Base-by-base conservation (phyloP, 2,329 filamentous ascomycete genomes). In the Helotiales sp. region DNA sequence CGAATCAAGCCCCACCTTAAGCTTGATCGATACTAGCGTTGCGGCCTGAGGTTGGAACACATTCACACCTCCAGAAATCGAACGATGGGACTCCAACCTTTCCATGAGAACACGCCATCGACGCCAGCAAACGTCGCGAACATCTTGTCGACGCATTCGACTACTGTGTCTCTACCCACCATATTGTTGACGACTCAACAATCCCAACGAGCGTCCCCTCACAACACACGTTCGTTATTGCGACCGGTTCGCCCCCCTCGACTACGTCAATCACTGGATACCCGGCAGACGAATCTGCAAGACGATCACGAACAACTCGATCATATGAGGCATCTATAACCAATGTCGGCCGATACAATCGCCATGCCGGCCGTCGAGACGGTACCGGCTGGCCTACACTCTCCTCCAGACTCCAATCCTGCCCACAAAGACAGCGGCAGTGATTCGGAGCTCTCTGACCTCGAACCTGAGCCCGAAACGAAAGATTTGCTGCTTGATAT, bases 401-500 rank as follows among this genome's bases (percentile, higher is more conserved):
- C 84, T 63, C 84, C 84, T 40, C 85, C 85, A 51, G 83, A 87
- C 66, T 86, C 81, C 70, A 86, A 86, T 73, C 81, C 81, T 70
- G 78, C 80, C 55, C 74, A 77, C 68, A 85, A 84, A 68, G 78
- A 82, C 61, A 82, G 86, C 66, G 78, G 74, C 51, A 84, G 81
- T 70, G 74, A 87, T 67, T 88, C 85, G 52, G 85, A 88, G 70
- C 76, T 88, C 30, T 87, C 84, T 74, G 85, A 88, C 54, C 77
- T 87, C 52, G 85, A 87, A 61, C 81, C 83, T 49, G 77, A 61
- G 12, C 42, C 44, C 4, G 61, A 70, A 4, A 62, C 66, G 8
- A 67, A 67, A 27, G 82, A 84, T 47, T 88, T 91, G 66, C 87
- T 90, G 66, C 89, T 89, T 65, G 90, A 95, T 54, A 82, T 96